phyloP scores from a whole-genome alignment of 352 stramenopile species.

The Globisporangium sylvaticum region DNA sequence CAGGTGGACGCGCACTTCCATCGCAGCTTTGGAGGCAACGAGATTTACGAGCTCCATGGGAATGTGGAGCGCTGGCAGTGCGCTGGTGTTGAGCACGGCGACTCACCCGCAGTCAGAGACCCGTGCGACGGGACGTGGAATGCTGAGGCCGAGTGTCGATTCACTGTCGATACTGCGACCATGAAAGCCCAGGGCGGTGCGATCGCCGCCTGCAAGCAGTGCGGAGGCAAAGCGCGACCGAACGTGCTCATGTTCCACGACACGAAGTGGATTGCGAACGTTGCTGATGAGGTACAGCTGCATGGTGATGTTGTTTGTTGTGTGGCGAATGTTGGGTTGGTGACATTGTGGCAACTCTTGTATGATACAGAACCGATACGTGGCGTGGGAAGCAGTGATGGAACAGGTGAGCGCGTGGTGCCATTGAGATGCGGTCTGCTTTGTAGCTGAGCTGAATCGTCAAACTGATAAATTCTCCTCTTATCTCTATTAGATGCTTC shows the following conservation, averaged over 20 bases:
- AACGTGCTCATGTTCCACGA: constrained; percentile 93
- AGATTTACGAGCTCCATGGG: constrained; percentile 89
- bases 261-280: constrained; percentile 78
- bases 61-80: constrained; percentile 81
- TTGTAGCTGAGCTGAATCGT: not conserved
- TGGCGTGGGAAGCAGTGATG: constrained; percentile 75
- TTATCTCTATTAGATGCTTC: constrained; percentile 43
- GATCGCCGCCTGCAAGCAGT: constrained; percentile 46
- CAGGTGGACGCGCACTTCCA: constrained; percentile 88
- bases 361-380: constrained; percentile 46
- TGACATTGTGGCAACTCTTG: not conserved
- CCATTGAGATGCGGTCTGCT: not conserved
- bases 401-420: constrained; percentile 38
- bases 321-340: not conserved
- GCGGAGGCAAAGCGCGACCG: constrained; percentile 60
- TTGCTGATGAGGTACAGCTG: constrained; percentile 43
- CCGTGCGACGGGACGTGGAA: constrained; percentile 54
- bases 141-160: constrained; percentile 46
- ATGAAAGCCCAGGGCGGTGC: constrained; percentile 50
- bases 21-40: constrained; percentile 58
- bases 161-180: constrained; percentile 55
- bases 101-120: constrained; percentile 26
- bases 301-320: not conserved
- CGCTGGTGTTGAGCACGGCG: constrained; percentile 32
- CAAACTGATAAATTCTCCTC: not conserved